These are phyloP conservation scores for Lactifluus piperatus DNA, from an alignment of 768 basidiomycete species.

Conservation along the genomic window DNA sequence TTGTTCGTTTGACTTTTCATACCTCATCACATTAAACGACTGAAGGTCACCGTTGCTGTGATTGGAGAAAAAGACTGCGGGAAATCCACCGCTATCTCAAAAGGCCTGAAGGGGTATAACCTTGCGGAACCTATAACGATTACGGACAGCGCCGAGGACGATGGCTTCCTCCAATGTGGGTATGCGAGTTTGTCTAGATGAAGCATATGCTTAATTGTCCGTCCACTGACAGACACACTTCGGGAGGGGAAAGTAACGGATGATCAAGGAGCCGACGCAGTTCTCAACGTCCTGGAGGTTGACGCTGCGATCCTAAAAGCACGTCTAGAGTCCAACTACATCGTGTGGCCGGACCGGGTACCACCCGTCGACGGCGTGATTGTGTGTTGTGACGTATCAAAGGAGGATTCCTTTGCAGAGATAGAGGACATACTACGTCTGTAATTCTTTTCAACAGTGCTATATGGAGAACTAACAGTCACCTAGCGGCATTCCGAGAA, in stretches of 20 bases:
- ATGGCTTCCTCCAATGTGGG: slow-evolving; percentile 24
- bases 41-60: slow-evolving; percentile 57
- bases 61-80: slow-evolving; percentile 75
- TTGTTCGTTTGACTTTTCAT: not conserved
- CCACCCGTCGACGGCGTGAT: slow-evolving; percentile 69
- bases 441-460: slow-evolving; percentile 25
- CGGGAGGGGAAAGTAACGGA: slow-evolving; percentile 30
- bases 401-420: slow-evolving; percentile 51
- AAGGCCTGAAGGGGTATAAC: slow-evolving; percentile 59
- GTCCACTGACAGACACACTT: slow-evolving; percentile 29
- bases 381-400: slow-evolving; percentile 76
- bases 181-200: slow-evolving; percentile 20
- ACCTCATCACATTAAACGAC: slow-evolving; percentile 3
- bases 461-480: slow-evolving; percentile 10
- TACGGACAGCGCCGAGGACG: slow-evolving; percentile 17
- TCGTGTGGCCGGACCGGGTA: slow-evolving; percentile 43
- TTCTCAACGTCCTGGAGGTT: slow-evolving; percentile 28
- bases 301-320: slow-evolving; percentile 28
- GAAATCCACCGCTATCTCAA: slow-evolving; percentile 74
- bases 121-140: slow-evolving; percentile 30
- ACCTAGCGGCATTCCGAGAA: slow-evolving; percentile 47
- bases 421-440: slow-evolving; percentile 64
- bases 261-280: slow-evolving; percentile 12
- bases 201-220: slow-evolving; percentile 25
- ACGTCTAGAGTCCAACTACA: slow-evolving; percentile 22